Evolutionary conservation across 192 early-diverging fungal genomes (phyloP).

Genomic region (Coemansia reversa): DNA sequence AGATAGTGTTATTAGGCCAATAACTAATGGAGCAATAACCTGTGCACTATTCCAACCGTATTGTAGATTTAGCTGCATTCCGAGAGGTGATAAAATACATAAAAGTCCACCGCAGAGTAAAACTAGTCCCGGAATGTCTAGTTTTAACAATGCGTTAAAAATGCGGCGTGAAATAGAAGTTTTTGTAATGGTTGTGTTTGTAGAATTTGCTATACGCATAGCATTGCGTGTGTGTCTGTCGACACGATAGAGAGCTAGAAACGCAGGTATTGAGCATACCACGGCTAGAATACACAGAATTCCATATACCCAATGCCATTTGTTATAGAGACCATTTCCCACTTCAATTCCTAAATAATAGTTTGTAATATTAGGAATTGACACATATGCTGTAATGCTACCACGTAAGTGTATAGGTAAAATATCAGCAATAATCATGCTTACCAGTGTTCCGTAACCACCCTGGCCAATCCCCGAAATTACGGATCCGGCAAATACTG

Average conservation of each 20-base stretch:
- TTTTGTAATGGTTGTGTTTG: not conserved
- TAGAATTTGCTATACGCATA: constrained; percentile 1
- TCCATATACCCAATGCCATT: constrained; percentile 52
- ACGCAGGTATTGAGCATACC: constrained; percentile 30
- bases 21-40: constrained; percentile 52
- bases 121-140: constrained; percentile 35
- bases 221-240: constrained; percentile 33
- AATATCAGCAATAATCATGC: constrained; percentile 42
- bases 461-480: constrained; percentile 41
- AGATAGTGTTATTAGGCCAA: constrained; percentile 23
- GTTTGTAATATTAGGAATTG: constrained; percentile 41
- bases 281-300: constrained; percentile 37
- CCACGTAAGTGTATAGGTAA: constrained; percentile 45
- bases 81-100: constrained; percentile 38
- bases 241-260: constrained; percentile 19
- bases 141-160: constrained; percentile 9
- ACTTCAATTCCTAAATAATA: constrained; percentile 48
- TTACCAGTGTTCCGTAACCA: constrained; percentile 41
- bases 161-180: constrained; percentile 9
- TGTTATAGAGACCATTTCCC: constrained; percentile 18
- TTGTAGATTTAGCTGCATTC: constrained; percentile 44
- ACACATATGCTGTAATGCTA: constrained; percentile 33
- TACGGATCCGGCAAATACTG: constrained; percentile 44
- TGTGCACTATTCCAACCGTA: constrained; percentile 58
- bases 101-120: constrained; percentile 43